A percentile compares a stretch with the other conserved stretches of the same genome.
Conservation (phyloP, 179 eudicot species). For the Nepenthes alata region DNA sequence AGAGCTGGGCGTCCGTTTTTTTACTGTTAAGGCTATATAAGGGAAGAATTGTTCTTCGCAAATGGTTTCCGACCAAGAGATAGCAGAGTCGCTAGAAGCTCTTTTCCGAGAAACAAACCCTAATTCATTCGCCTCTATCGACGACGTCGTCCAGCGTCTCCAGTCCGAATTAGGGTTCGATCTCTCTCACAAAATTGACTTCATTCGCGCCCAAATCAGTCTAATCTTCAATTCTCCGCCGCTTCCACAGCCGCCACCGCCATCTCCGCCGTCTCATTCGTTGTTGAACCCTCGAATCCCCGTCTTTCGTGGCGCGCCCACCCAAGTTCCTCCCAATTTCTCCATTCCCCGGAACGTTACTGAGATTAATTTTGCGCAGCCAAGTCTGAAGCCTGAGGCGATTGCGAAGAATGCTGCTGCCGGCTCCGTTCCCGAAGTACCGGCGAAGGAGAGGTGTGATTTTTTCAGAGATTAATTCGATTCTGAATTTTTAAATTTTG, state of each 20-base stretch:
- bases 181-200: slow-evolving; percentile 46
- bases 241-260: slow-evolving; percentile 4
- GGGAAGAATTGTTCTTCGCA: slow-evolving; percentile 3
- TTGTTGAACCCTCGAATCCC: not conserved
- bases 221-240: slow-evolving; percentile 30
- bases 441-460: slow-evolving; percentile 26
- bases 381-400: slow-evolving; percentile 9
- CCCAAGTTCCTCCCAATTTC: not conserved
- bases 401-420: not conserved
- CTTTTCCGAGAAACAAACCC: slow-evolving; percentile 50
- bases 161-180: slow-evolving; percentile 55
- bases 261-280: slow-evolving; percentile 11
- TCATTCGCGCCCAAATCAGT: slow-evolving; percentile 45
- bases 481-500: not conserved
- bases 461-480: not conserved
- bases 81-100: slow-evolving; percentile 40
- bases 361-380: slow-evolving; percentile 30
- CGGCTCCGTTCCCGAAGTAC: slow-evolving; percentile 13
- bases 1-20: slow-evolving; percentile 22
- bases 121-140: slow-evolving; percentile 32
- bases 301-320: not conserved
- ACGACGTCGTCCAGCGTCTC: slow-evolving; percentile 50
- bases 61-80: slow-evolving; percentile 54
- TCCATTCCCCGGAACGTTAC: slow-evolving; percentile 16
- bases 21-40: slow-evolving; percentile 17